These are phyloP conservation scores for Solanum hybrid DNA, from an alignment of 305 asterid genomes.

Conservation along the genomic window DNA sequence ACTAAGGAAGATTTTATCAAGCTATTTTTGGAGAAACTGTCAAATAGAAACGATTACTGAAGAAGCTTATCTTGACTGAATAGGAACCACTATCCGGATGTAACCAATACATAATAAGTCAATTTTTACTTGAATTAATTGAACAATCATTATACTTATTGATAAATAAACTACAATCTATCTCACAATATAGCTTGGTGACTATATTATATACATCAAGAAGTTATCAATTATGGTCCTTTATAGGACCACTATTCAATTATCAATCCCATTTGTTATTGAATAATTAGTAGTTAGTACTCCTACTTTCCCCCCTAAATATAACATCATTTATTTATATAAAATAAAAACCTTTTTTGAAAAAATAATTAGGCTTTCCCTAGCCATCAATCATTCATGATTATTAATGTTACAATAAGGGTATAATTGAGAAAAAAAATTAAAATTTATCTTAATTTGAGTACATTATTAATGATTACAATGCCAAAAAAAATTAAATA, in stretches of 20 bases:
- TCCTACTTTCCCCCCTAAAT: not conserved
- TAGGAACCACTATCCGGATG: not conserved
- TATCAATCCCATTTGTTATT: not conserved
- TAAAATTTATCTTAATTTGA: conserved; percentile 15
- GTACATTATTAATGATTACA: conserved; percentile 12
- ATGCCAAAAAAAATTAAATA: conserved; percentile 1
- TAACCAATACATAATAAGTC: not conserved
- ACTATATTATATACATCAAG: not conserved
- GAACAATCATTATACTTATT: not conserved
- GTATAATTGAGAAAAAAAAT: not conserved
- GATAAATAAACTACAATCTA: not conserved
- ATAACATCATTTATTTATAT: not conserved
- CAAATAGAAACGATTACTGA: not conserved
- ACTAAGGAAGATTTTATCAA: not conserved
- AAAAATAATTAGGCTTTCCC: not conserved
- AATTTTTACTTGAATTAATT: not conserved
- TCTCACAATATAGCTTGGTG: not conserved
- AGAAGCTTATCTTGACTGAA: too few relatives aligned
- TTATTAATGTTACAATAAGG: not conserved
- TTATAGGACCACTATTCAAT: conserved; percentile 3
- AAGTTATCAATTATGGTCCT: not conserved
- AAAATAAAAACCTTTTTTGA: not conserved
- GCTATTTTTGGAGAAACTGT: too few relatives aligned
- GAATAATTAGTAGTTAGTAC: not conserved
- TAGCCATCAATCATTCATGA: not conserved